Evolutionary conservation across 768 basidiomycete species (phyloP), one percentile per base, ranked within the genome.

Genomic region (Collybia mongolica): DNA sequence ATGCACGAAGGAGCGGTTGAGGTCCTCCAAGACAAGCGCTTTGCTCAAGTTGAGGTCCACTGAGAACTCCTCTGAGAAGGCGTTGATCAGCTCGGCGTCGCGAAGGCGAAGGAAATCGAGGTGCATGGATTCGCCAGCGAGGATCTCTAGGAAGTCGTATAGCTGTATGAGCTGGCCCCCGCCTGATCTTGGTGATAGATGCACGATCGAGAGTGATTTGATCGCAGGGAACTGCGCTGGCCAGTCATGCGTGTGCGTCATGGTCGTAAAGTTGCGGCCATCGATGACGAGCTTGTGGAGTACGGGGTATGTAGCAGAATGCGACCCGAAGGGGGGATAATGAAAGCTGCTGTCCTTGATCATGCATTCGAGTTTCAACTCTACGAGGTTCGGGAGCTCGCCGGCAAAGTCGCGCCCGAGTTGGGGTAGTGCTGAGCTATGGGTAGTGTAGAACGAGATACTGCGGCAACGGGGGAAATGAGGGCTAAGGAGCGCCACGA

Each of bases 381-480:
- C 36, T 20, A 35, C 17, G 11, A 45, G 24, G 26, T 32, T 6
- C 4, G 44, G 44, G 6, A 35, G 28, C 11, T n/a, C 32, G 2
- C 44, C n/a, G 2, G 44, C 29, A 5, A 45, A 3, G 44, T 32
- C 28, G 17, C 44, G 24, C n/a, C 26, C 44, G 4, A 45, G 17
- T 17, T 45, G 9, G 5, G 44, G 44, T 8, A 45, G 18, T 5
- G 44, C 44, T 35, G 44, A 45, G 28, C 28, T 45, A 18, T 45
- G 44, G 17, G 18, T 45, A n/a, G 28, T 36, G 17, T 44, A 44
- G 15, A 44, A 44, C 23, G 44, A 44, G 44, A 44, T 17, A 12
- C 26, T 18, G 11, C 44, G 44, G 18, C 24, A 44, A 3, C 44
- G 44, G n/a, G 28, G 28, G 2, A 44, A 17, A 18, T 29, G 28